Base-by-base conservation (phyloP, 2,329 filamentous ascomycete genomes). In the Cadophora sp. region DNA sequence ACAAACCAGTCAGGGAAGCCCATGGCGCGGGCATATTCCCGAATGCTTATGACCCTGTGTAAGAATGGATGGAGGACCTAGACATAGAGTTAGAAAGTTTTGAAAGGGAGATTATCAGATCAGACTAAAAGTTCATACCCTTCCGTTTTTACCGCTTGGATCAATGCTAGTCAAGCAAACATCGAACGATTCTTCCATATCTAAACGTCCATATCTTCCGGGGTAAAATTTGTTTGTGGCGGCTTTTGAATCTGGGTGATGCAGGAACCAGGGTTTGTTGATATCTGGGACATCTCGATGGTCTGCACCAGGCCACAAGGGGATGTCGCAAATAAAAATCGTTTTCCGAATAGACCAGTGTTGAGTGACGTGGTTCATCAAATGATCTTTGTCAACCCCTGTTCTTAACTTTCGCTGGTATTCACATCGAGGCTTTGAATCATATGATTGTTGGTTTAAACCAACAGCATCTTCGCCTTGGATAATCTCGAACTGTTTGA, bases 11-110 rank as follows among this genome's bases (percentile, higher is more conserved):
- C 72, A 0, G 69, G 50, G 30, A 73, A 70, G 1, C 71, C 62
- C 47, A 68, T 65, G 0, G 59, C 66, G 11, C 73, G 56, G 20
- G 69, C 65, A 14, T 51, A 50, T 36, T 73, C 73, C n/a, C 71
- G 36, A 4, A 70, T 36, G 1, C 63, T 59, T 20, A 67, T 45
- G 1, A 66, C 41, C 14, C 71, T 55, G 8, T 70, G 53, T 43
- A 65, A 59, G 7, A 45, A 62, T 7, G 71, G 68, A 62, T 73
- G 70, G 1, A 73, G 14, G 8, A 55, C 24, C 58, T 60, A 16
- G 27, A 18, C 9, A 56, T 56, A 18, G 20, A 20, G 30, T 36
- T 39, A 36, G 5, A 20, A 20, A 1, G 18, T 20, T 13, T 56
- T 27, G 13, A 18, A 30, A 50, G n/a, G 2, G 20, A n/a, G 16